Evolutionary conservation across 805 yeast genomes (phyloP), one percentile per base, ranked within the genome.

Genomic region (Danielozyma ontarioensis): DNA sequence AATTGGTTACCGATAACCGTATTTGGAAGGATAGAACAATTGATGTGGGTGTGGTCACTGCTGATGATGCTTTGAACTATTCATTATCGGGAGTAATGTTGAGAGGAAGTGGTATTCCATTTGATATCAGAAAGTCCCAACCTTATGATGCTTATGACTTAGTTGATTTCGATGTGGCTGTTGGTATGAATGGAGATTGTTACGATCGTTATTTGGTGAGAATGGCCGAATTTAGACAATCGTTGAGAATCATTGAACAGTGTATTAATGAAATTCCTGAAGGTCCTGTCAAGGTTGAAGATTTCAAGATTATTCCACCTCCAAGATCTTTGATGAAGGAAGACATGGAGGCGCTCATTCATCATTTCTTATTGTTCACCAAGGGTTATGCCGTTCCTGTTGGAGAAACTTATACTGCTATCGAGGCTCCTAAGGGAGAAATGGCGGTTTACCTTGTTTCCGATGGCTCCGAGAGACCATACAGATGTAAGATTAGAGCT

Each of bases 391-490:
- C 80, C 24, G 95, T 86, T 27, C 95, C 95, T 28, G 83, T 78
- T 34, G 95, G 95, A 53, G 95, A 86, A 66, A 82, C 95, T 8
- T 86, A 86, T 59, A 83, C 93, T 32, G 90, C 85, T 36, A 85
- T 86, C 46, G 95, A 86, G 68, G 95, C 95, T 16, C 95, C 95
- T 58, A 86, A 86, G 76, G 95, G 95, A 57, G 95, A 86, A 64
- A 83, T 86, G 93, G 95, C 84, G 40, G 94, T 84, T 35, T 86
- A 80, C 54, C 80, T 86, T 33, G 94, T 86, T 36, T 78, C 88
- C 46, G 95, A 86, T 64, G 95, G 95, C 35, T 64, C 83, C 38
- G 95, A 86, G 68, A 76, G 93, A 62, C 95, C 95, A 23, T 86
- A 86, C 68, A 78, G 88, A 66, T 84, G 95, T 70, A 85, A 84